Percentiles rank a stretch among this genome's conserved stretches.
Evolutionary conservation across 1,139 yeast species (phyloP).

Genomic region (Candida mesenterica): DNA sequence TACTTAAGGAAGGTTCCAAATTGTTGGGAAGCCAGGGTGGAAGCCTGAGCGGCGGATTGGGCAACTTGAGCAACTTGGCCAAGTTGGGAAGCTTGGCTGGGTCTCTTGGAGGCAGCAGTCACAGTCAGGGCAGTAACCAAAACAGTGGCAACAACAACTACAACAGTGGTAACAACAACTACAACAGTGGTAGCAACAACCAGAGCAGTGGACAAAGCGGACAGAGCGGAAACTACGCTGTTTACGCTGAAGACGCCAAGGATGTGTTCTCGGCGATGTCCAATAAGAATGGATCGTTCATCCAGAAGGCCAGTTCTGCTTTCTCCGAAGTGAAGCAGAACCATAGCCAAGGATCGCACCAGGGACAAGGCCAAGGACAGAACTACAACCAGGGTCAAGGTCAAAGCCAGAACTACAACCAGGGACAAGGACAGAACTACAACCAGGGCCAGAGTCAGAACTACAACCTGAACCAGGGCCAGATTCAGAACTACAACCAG

Average conservation of each 20-base stretch:
- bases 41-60: conserved; percentile 6
- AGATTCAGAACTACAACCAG: background rate
- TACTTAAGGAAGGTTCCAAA: conserved; percentile 24
- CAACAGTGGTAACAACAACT: conserved; percentile 16
- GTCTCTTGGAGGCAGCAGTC: conserved; percentile 1
- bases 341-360: conserved; percentile 1
- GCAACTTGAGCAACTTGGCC: conserved; percentile 9
- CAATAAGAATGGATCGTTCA: conserved; percentile 29
- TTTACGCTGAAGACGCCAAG: conserved; percentile 31
- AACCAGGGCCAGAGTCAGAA: background rate
- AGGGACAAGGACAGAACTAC: background rate
- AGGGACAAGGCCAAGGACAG: conserved; percentile 1
- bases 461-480: background rate
- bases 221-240: conserved; percentile 11
- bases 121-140: background rate
- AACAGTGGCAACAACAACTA: background rate
- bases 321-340: conserved; percentile 23
- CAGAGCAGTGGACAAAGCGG: conserved; percentile 9
- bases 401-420: background rate
- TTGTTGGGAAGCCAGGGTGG: conserved; percentile 15
- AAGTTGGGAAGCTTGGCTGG: conserved; percentile 2
- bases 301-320: conserved; percentile 36
- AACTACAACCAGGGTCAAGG: conserved; percentile 2
- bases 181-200: conserved; percentile 16
- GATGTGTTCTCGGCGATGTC: conserved; percentile 32